These are phyloP conservation scores for Helotiales sp. DNA, from an alignment of 2,329 filamentous ascomycete species.

Conservation along the genomic window DNA sequence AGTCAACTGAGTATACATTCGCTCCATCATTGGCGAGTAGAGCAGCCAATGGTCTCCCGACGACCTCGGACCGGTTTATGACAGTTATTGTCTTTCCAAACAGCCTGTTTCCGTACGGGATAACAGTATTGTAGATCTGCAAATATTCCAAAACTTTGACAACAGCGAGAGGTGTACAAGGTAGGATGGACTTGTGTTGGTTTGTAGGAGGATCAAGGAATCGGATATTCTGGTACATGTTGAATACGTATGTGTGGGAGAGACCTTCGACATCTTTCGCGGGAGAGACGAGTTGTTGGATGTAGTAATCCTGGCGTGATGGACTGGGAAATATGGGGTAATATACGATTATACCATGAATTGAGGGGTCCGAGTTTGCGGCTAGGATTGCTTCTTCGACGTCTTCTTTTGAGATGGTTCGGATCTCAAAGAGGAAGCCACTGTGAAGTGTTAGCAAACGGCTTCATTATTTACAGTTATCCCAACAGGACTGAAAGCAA, in stretches of 20 bases:
- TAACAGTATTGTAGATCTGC: conserved; percentile 93
- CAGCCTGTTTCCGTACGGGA: conserved; percentile 89
- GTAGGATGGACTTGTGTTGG: conserved; percentile 86
- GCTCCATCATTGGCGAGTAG: conserved; percentile 95
- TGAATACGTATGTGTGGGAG: conserved; percentile 92
- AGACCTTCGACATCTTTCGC: conserved; percentile 95
- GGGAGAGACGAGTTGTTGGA: conserved; percentile 91
- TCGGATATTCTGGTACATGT: conserved; percentile 99
- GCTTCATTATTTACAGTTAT: not conserved
- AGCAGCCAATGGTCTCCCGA: conserved; percentile 89
- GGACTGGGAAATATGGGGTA: conserved; percentile 90
- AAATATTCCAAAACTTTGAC: conserved; percentile 97
- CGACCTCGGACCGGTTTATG: conserved; percentile 95
- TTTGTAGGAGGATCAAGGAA: conserved; percentile 83
- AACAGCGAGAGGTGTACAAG: conserved; percentile 93
- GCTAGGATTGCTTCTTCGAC: conserved; percentile 87
- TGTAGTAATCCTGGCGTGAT: conserved; percentile 87
- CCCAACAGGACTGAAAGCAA: not conserved
- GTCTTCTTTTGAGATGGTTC: conserved; percentile 80
- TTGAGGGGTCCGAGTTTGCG: conserved; percentile 76
- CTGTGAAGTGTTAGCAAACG: conserved; percentile 50
- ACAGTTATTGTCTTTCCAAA: conserved; percentile 95
- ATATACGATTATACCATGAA: conserved; percentile 95
- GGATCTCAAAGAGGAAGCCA: conserved; percentile 88
- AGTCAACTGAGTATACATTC: conserved; percentile 91